Percentiles rank a stretch among this genome's conserved stretches.
Conservation (phyloP, 805 yeast genomes). For the Sungouiella thailandica region DNA sequence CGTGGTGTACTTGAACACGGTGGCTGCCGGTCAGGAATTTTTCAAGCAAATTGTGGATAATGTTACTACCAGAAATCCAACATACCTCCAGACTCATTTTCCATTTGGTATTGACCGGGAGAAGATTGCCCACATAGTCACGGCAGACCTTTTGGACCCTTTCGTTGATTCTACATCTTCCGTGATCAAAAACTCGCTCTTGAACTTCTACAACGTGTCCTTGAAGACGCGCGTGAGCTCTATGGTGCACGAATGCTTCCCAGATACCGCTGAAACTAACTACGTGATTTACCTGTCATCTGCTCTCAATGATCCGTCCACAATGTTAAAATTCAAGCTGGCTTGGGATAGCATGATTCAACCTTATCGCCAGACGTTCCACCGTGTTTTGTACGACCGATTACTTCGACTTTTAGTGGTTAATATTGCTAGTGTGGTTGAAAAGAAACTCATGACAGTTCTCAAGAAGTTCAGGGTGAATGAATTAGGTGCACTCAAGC, state of each 20-base stretch:
- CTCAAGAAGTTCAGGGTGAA: conserved; percentile 57
- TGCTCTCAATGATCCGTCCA: conserved; percentile 24
- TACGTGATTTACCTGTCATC: conserved; percentile 27
- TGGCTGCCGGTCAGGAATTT: conserved; percentile 59
- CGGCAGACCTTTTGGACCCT: conserved; percentile 30
- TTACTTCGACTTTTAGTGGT: conserved; percentile 48
- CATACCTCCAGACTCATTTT: conserved; percentile 20
- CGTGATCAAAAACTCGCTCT: conserved; percentile 32
- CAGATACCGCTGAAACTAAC: conserved; percentile 28
- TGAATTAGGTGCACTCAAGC: conserved; percentile 75
- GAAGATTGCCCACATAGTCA: conserved; percentile 26
- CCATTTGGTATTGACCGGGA: conserved; percentile 35
- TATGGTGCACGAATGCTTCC: conserved; percentile 40
- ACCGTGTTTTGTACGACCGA: conserved; percentile 42
- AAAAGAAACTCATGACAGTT: conserved; percentile 57
- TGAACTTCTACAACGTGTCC: conserved; percentile 45
- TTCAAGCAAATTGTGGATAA: conserved; percentile 49
- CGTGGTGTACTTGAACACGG: conserved; percentile 66
- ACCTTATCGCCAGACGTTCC: conserved; percentile 61
- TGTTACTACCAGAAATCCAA: conserved; percentile 20
- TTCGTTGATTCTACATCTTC: conserved; percentile 23
- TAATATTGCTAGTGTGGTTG: conserved; percentile 19
- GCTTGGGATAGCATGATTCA: conserved; percentile 62
- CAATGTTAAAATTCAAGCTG: conserved; percentile 46
- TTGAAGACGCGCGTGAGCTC: conserved; percentile 40